Evolutionary conservation across 306 rosid genomes (phyloP).

Genomic region (Rosa rugosa): DNA sequence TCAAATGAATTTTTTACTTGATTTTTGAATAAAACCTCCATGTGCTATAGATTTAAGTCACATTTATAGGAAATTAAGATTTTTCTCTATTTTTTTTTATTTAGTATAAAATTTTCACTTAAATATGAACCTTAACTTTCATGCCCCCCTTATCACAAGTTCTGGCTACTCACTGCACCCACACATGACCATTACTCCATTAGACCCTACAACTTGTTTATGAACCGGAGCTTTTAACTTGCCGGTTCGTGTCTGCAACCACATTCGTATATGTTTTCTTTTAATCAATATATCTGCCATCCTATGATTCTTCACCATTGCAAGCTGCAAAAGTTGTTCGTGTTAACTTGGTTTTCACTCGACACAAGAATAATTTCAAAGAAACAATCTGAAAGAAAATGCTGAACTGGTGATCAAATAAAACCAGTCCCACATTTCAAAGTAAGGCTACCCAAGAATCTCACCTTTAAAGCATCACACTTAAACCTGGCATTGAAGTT

Average conservation of each 20-base stretch:
- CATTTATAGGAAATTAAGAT: too few relatives aligned
- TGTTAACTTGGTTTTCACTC: conserved; percentile 1
- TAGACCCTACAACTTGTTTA: not conserved
- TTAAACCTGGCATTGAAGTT: conserved; percentile 85
- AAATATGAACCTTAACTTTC: too few relatives aligned
- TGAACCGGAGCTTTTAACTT: conserved; percentile 29
- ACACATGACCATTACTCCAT: too few relatives aligned
- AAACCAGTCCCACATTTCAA: not conserved
- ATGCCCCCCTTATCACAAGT: too few relatives aligned
- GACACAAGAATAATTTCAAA: not conserved
- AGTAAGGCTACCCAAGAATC: not conserved
- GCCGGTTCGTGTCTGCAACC: conserved; percentile 85
- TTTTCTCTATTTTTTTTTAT: too few relatives aligned
- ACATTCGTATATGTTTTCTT: conserved; percentile 80
- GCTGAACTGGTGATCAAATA: not conserved
- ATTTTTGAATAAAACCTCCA: too few relatives aligned
- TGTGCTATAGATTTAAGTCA: too few relatives aligned
- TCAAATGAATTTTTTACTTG: too few relatives aligned
- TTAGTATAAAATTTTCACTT: too few relatives aligned
- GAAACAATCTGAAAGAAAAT: not conserved
- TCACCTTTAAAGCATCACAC: conserved; percentile 91
- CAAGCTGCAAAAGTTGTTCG: conserved; percentile 60
- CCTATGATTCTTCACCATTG: conserved; percentile 99
- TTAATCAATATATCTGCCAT: conserved; percentile 82
- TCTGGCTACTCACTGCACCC: too few relatives aligned